Base-by-base conservation (phyloP, 306 rosid species). In the Alnus glutinosa region DNA sequence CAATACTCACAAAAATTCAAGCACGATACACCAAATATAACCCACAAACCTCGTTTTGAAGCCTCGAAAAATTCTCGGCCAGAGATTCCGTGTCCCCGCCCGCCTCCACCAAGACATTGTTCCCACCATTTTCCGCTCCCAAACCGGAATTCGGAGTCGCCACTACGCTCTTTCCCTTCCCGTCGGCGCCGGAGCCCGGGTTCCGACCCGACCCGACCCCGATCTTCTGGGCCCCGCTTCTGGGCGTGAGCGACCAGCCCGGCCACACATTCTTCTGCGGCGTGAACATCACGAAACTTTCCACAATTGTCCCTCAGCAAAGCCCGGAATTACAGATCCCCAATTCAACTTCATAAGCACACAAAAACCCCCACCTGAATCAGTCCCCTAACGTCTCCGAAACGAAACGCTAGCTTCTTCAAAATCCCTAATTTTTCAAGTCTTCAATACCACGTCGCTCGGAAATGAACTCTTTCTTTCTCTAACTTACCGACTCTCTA, bases 11-110 rank as follows among this genome's bases (percentile, higher is more conserved):
- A 4, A 23, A 3, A 37, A 51, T 6, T 5, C 4, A 78, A 46
- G 46, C 70, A n/a, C 7, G 3, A 37, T 14, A 37, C 16, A 9
- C 39, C 16, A 67, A 5, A 48, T 9, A 57, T 46, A 85, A 82
- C 66, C 16, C 32, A 85, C 94, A 39, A 69, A 95, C 98, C 96
- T 95, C 98, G 19, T 86, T 91, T 86, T 91, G 97, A 19, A 95
- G 87, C 74, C 50, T 82, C 0, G 92, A 74, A 84, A 91, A 57
- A 74, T 80, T 90, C 82, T 86, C 85, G 64, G 82, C 84, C 81
- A 93, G 77, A 70, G 69, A 78, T 19, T 85, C 90, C 7, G 75
- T 83, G 85, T 85, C 97, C 48, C 55, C 49, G 75, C 57, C 83
- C 10, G 70, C 77, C 18, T 66, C 89, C 34, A 78, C 75, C 28